These are phyloP conservation scores for Primulina tabacum DNA, from an alignment of 257 asterid species.

Conservation along the genomic window DNA sequence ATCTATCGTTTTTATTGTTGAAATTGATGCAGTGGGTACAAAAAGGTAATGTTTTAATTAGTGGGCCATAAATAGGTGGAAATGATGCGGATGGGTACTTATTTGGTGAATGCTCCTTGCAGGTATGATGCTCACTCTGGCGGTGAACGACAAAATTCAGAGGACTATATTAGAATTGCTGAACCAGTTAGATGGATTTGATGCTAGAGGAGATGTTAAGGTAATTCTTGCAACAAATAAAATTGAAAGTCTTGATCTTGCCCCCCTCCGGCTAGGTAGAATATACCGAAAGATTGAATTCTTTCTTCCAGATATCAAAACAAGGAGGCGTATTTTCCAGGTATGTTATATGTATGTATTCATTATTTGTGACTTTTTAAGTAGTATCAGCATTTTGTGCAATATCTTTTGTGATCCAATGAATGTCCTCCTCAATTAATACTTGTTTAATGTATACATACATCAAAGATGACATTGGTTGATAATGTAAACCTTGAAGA, in stretches of 20 bases:
- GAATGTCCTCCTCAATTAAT: background rate
- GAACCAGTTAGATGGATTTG: constrained; percentile 41
- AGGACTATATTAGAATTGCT: constrained; percentile 44
- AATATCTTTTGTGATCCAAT: background rate
- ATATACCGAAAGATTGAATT: constrained; percentile 56
- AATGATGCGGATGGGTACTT: background rate
- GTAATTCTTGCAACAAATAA: constrained; percentile 39
- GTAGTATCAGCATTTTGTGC: background rate
- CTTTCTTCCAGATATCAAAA: constrained; percentile 60
- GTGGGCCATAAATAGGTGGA: background rate
- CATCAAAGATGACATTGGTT: constrained; percentile 55
- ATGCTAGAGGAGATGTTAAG: constrained; percentile 38
- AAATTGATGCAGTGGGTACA: constrained; percentile 93
- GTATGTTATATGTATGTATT: constrained; percentile 16
- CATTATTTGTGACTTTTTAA: constrained; percentile 8
- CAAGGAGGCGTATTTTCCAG: constrained; percentile 56
- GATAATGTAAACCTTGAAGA: constrained; percentile 62
- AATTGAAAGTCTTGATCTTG: constrained; percentile 48
- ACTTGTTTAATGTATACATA: constrained; percentile 36
- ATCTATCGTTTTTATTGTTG: constrained; percentile 89
- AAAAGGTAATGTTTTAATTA: constrained; percentile 39
- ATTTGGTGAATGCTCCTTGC: background rate
- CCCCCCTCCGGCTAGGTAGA: constrained; percentile 57
- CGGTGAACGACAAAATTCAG: constrained; percentile 66
- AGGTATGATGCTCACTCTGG: constrained; percentile 72